Conservation (phyloP, 305 asterid genomes). For the Ilex paraguariensis region DNA sequence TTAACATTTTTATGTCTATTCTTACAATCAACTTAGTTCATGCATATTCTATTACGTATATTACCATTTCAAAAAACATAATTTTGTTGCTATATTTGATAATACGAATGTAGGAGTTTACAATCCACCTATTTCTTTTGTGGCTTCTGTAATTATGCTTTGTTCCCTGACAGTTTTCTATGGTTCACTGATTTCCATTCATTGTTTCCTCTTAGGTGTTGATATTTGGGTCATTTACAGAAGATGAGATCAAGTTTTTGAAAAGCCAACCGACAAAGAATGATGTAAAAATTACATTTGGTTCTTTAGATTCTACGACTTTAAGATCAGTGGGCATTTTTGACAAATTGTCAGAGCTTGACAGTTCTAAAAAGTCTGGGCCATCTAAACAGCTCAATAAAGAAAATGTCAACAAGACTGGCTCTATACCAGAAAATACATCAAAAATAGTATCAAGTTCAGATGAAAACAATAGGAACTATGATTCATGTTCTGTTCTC, state of each 20-base stretch:
- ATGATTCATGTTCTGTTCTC: conserved; percentile 14
- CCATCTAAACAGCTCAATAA: conserved; percentile 22
- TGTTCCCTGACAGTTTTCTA: conserved; percentile 5
- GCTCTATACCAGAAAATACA: conserved; percentile 14
- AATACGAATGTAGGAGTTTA: too few relatives aligned
- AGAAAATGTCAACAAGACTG: conserved; percentile 11
- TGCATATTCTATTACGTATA: too few relatives aligned
- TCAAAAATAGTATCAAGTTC: conserved; percentile 6
- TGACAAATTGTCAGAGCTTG: conserved; percentile 23
- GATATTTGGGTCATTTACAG: conserved; percentile 79
- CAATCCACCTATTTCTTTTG: too few relatives aligned
- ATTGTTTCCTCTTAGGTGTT: conserved; percentile 36
- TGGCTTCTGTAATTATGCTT: background rate
- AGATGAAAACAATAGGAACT: conserved; percentile 35
- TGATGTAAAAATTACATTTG: conserved; percentile 48
- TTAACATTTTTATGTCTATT: too few relatives aligned
- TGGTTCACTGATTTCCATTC: conserved; percentile 1
- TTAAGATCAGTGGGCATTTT: conserved; percentile 60
- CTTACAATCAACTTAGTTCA: too few relatives aligned
- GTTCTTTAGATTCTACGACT: conserved; percentile 65
- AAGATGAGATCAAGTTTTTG: conserved; percentile 67
- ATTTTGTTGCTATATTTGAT: too few relatives aligned
- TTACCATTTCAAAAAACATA: too few relatives aligned
- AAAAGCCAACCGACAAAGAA: conserved; percentile 35
- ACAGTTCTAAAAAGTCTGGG: conserved; percentile 22